Evolutionary conservation across 1,139 yeast species (phyloP), one percentile per base, ranked within the genome.

Genomic region (Candida sp.): DNA sequence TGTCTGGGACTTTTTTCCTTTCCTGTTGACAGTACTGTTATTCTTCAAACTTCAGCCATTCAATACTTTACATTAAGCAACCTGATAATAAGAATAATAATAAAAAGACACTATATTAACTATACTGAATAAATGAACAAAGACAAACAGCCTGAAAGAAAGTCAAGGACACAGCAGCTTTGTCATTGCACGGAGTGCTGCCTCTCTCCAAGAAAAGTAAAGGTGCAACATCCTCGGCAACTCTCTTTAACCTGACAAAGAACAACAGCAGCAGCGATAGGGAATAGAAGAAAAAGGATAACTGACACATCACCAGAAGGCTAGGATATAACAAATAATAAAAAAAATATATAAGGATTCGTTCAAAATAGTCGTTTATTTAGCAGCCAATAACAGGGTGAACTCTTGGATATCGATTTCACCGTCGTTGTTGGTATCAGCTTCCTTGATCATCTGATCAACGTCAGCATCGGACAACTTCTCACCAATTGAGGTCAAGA

Each of bases 401-500:
- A 94, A 94, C 74, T 94, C 99, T 67, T 89, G 92, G 70, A 94
- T 94, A 72, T 93, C 96, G 66, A 94, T 94, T 72, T 90, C 96
- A 51, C 98, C 98, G 62, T 94, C 96, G 58, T 96, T 93, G 71
- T 93, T 94, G 60, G 94, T 88, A 68, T 90, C 96, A 53, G 98
- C 98, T 68, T 94, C 99, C 67, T 89, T 85, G 67, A 94, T 84
- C 98, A 94, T 94, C 72, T 91, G 96, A 63, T 91, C 96, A 50
- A 96, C 97, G 72, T 94, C 99, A 49, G 93, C 96, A 62, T 94
- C 98, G 33, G 96, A 86, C 64, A 94, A 81, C 71, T 90, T 91
- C 72, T 94, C 99, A 60, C 99, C 99, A 68, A 96, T 92, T 11
- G 98, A 90, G 42, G 98, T 93, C 75, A 94, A 85, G 46, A 94